A percentile compares a stretch with the other conserved stretches of the same genome.
Evolutionary conservation across 495 filamentous ascomycete genomes (phyloP).

Genomic region (Pyronema domesticum): DNA sequence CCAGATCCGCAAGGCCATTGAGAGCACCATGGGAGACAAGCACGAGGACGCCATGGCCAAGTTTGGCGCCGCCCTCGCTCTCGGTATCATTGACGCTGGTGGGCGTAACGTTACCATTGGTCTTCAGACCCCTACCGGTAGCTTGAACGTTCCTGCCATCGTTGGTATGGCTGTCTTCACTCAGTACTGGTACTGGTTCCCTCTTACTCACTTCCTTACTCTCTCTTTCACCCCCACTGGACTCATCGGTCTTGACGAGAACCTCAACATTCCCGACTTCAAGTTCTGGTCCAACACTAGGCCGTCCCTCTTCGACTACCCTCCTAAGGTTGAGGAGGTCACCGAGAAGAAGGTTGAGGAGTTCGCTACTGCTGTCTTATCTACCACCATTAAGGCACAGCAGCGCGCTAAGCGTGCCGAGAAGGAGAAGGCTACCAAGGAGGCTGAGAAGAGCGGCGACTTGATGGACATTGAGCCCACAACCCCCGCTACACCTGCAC

Average conservation of each 20-base stretch:
- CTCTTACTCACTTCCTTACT: constrained; percentile 90
- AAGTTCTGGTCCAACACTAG: constrained; percentile 88
- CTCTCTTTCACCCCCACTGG: constrained; percentile 85
- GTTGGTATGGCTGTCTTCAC: constrained; percentile 97
- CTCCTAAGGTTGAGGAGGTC: constrained; percentile 88
- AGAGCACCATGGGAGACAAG: constrained; percentile 81
- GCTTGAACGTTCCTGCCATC: constrained; percentile 91
- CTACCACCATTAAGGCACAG: constrained; percentile 92
- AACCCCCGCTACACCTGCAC: constrained; percentile 51
- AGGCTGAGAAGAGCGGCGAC: constrained; percentile 55
- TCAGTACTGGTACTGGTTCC: constrained; percentile 99
- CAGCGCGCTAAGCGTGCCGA: constrained; percentile 54
- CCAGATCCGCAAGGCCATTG: constrained; percentile 62
- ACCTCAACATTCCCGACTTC: constrained; percentile 79
- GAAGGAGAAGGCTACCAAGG: constrained; percentile 45
- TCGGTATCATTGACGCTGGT: constrained; percentile 96
- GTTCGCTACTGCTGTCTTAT: constrained; percentile 89
- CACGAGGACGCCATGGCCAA: constrained; percentile 99
- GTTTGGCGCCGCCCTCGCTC: constrained; percentile 80
- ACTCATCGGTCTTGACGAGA: constrained; percentile 82
- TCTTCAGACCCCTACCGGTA: constrained; percentile 91
- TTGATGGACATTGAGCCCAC: constrained; percentile 76
- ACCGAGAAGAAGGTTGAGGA: constrained; percentile 81
- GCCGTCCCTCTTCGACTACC: constrained; percentile 93
- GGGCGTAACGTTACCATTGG: constrained; percentile 97